Conservation (phyloP, 169 alveolate species). For the Sarcocystis neurona region DNA sequence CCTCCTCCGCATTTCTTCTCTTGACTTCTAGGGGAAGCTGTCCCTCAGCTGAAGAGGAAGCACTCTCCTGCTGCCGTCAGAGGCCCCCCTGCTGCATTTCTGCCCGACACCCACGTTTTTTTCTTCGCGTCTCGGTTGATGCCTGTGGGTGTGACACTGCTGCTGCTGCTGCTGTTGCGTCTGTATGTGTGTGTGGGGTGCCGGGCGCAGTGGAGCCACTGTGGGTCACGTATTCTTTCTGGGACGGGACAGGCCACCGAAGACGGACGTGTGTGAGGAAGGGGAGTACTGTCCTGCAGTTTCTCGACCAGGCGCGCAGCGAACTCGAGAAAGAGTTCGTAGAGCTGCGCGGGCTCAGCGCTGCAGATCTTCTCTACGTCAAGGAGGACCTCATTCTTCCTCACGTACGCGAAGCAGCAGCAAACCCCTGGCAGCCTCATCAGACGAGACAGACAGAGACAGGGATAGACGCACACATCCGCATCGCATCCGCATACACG, state of each 20-base stretch:
- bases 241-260: constrained; percentile 79
- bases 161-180: not conserved
- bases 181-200: not conserved
- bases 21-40: too few relatives aligned
- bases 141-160: not conserved
- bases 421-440: too few relatives aligned
- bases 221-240: constrained; percentile 71
- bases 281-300: constrained; percentile 68
- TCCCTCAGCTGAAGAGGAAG: too few relatives aligned
- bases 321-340: constrained; percentile 68
- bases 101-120: too few relatives aligned
- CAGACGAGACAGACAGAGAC: too few relatives aligned
- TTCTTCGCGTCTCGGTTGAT: not conserved
- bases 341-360: constrained; percentile 52
- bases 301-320: constrained; percentile 65
- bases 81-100: too few relatives aligned
- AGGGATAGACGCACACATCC: too few relatives aligned
- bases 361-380: constrained; percentile 72
- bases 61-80: too few relatives aligned
- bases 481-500: too few relatives aligned
- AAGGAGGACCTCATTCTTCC: constrained; percentile 79
- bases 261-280: constrained; percentile 62
- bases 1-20: too few relatives aligned
- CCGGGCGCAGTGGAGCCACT: constrained; percentile 54
- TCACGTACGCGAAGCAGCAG: constrained; percentile 66